phyloP scores from a whole-genome alignment of 208 protist genomes.

The Trypanosoma grayi region DNA sequence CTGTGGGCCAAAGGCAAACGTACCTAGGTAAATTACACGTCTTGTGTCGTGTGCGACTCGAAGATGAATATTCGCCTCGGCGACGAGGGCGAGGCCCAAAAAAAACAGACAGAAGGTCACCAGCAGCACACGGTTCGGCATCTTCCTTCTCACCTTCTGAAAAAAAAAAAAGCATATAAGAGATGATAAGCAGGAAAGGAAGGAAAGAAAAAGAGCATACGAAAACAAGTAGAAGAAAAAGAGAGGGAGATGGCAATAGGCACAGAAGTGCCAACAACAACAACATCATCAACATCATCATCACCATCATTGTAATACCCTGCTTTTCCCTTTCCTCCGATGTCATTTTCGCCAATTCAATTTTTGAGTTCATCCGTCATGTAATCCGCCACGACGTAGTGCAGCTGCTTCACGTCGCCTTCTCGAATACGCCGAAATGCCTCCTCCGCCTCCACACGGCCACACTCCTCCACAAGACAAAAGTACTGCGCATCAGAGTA shows the following conservation, averaged over 20 bases:
- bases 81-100: neutral
- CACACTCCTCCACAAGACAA: conserved; percentile 3
- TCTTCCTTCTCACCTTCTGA: conserved; percentile 3
- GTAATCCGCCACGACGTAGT: conserved; percentile 29
- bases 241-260: no score
- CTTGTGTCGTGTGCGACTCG: conserved; percentile 22
- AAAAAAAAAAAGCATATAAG: conserved; percentile 15
- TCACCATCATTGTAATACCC: neutral
- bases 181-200: neutral
- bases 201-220: conserved; percentile 22
- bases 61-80: conserved; percentile 25
- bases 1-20: conserved; percentile 24
- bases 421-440: conserved; percentile 20
- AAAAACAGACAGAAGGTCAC: neutral
- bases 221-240: neutral
- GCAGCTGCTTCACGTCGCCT: conserved; percentile 4
- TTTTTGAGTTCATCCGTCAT: neutral
- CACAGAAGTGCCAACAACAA: no score
- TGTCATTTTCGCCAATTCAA: neutral
- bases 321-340: neutral
- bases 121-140: neutral
- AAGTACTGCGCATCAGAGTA: conserved; percentile 29
- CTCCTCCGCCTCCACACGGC: conserved; percentile 9
- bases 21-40: conserved; percentile 25
- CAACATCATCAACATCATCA: neutral